A percentile compares a stretch with the other conserved stretches of the same genome.
These are phyloP conservation scores for Tuber brumale DNA, from an alignment of 495 filamentous ascomycete genomes.

Conservation along the genomic window DNA sequence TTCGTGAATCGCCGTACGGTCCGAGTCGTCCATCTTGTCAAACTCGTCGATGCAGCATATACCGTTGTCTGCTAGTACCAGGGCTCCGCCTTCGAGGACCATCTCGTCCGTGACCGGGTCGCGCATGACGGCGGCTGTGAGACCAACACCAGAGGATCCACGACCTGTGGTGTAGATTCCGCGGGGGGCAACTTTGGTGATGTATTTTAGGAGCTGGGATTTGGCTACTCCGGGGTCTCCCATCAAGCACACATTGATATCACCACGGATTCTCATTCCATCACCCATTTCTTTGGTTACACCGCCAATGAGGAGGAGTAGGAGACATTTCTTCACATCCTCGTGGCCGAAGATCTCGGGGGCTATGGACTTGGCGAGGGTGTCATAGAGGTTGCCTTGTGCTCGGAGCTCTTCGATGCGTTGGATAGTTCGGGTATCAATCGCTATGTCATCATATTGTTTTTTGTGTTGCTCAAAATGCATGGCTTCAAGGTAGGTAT, in stretches of 20 bases:
- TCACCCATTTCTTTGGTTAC: constrained; percentile 97
- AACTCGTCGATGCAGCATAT: constrained; percentile 99
- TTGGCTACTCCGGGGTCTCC: constrained; percentile 99
- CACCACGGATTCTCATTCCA: constrained; percentile 95
- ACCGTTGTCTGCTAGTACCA: constrained; percentile 94
- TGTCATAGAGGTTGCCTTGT: constrained; percentile 88
- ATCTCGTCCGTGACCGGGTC: constrained; percentile 98
- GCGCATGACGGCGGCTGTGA: constrained; percentile 96
- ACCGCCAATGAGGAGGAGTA: constrained; percentile 89
- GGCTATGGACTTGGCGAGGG: constrained; percentile 87
- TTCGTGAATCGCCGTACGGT: constrained; percentile 97
- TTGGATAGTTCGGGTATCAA: constrained; percentile 66
- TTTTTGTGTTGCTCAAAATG: constrained; percentile 94
- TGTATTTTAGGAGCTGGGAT: constrained; percentile 95
- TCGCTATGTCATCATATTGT: constrained; percentile 73
- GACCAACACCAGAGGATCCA: constrained; percentile 90
- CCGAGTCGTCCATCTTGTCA: constrained; percentile 98
- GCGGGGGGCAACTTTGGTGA: constrained; percentile 93
- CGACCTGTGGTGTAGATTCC: constrained; percentile 97
- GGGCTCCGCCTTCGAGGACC: constrained; percentile 92
- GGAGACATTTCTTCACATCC: constrained; percentile 95
- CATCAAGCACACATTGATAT: constrained; percentile 98
- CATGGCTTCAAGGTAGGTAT: constrained; percentile 95
- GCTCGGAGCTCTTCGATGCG: constrained; percentile 74
- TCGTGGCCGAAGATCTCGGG: constrained; percentile 95